Evolutionary conservation across 129 eudicot species (phyloP).

Genomic region (Erigeron canadensis): DNA sequence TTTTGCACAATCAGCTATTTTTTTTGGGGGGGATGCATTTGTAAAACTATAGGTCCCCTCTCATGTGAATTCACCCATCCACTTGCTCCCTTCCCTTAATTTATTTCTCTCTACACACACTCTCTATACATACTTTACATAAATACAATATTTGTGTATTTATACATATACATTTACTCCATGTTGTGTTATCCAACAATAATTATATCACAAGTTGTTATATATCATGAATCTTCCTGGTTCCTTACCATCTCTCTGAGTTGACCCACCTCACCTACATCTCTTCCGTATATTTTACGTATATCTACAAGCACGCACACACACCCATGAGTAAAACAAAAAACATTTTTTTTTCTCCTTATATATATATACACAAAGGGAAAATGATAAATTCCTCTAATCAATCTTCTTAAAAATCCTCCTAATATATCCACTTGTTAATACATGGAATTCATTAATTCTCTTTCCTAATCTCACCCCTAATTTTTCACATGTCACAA

Average conservation of each 20-base stretch:
- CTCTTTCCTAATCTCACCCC: too few relatives aligned
- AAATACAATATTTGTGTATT: too few relatives aligned
- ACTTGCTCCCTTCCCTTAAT: constrained; percentile 22
- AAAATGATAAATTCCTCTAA: too few relatives aligned
- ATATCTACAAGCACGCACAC: constrained; percentile 30
- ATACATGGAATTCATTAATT: too few relatives aligned
- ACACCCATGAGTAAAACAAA: constrained; percentile 24
- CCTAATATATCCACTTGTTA: too few relatives aligned
- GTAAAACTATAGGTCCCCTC: constrained; percentile 40
- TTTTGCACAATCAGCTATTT: constrained; percentile 28
- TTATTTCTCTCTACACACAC: not conserved
- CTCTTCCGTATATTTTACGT: constrained; percentile 37
- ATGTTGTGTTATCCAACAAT: constrained; percentile 32
- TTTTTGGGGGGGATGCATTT: constrained; percentile 32
- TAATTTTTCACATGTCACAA: too few relatives aligned
- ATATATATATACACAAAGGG: too few relatives aligned
- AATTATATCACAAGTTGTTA: constrained; percentile 27
- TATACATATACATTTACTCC: not conserved
- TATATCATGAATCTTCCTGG: constrained; percentile 93
- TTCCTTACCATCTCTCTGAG: constrained; percentile 45
- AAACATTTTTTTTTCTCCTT: constrained; percentile 7
- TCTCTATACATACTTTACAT: not conserved
- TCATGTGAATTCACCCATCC: constrained; percentile 39
- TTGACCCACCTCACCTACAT: constrained; percentile 77
- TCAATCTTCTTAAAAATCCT: too few relatives aligned